phyloP scores from a whole-genome alignment of 495 filamentous ascomycete genomes.

The Cercophora newfieldiana region DNA sequence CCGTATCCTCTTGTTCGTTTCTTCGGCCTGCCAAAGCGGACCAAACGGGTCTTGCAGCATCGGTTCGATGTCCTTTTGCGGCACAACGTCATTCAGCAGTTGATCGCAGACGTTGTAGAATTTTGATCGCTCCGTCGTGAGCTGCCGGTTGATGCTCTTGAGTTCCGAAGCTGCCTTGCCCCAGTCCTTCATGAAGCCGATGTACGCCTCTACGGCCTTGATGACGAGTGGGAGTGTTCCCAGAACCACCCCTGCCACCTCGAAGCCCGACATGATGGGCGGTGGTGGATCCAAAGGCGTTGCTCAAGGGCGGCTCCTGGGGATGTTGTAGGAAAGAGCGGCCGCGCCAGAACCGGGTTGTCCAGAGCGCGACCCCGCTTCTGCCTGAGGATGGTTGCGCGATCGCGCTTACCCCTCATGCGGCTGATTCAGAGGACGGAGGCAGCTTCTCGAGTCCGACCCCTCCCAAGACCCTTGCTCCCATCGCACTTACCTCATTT shows the following conservation, averaged over 20 bases:
- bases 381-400: not conserved
- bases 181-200: constrained; percentile 6
- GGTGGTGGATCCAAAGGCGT: not conserved
- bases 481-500: not conserved
- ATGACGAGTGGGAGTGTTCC: constrained; percentile 1
- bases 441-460: too few species aligned
- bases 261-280: not conserved
- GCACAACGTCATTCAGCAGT: not conserved
- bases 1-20: constrained; percentile 1
- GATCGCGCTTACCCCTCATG: not conserved
- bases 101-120: constrained; percentile 8
- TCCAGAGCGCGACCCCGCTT: not conserved
- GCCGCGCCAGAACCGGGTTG: not conserved
- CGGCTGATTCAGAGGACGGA: not conserved
- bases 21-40: constrained; percentile 1
- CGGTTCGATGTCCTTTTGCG: not conserved
- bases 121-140: constrained; percentile 4
- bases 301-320: not conserved
- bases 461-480: too few species aligned
- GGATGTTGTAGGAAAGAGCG: not conserved
- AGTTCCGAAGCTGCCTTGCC: not conserved
- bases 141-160: constrained; percentile 5
- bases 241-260: constrained; percentile 4
- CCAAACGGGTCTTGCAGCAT: constrained; percentile 7
- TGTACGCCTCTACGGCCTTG: constrained; percentile 2